These are phyloP conservation scores for Cladobotryum protrusum DNA, from an alignment of 2,329 filamentous ascomycete species.

Conservation along the genomic window DNA sequence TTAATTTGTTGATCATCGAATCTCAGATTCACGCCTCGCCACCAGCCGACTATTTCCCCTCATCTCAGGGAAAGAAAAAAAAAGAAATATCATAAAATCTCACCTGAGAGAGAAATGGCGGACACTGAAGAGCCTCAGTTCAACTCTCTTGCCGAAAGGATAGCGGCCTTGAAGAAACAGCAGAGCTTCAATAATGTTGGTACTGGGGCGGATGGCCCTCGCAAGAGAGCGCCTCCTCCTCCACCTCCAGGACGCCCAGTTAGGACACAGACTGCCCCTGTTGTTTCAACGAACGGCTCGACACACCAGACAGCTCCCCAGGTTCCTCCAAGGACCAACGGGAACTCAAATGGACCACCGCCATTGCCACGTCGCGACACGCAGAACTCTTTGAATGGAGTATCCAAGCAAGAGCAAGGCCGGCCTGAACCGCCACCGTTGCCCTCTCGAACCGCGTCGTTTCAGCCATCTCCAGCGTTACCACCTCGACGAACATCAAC, in stretches of 20 bases:
- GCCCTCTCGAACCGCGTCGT: slow-evolving; percentile 24
- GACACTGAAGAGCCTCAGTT: slow-evolving; percentile 58
- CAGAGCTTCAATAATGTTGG: slow-evolving; percentile 44
- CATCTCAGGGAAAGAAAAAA: not conserved
- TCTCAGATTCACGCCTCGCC: too few species aligned
- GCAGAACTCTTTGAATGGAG: slow-evolving; percentile 12
- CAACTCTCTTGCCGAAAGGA: slow-evolving; percentile 54
- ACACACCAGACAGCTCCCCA: slow-evolving; percentile 27
- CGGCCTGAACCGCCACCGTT: slow-evolving; percentile 28
- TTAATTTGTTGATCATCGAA: too few species aligned
- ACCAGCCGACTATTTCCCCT: not conserved
- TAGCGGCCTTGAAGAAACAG: slow-evolving; percentile 57
- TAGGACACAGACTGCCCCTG: slow-evolving; percentile 31
- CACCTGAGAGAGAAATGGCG: slow-evolving; percentile 38
- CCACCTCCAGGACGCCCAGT: slow-evolving; percentile 37
- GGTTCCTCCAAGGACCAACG: slow-evolving; percentile 32
- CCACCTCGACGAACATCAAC: slow-evolving; percentile 45
- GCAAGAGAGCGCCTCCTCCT: slow-evolving; percentile 33
- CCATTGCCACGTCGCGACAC: slow-evolving; percentile 30
- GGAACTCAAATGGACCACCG: slow-evolving; percentile 23
- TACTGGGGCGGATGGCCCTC: slow-evolving; percentile 33
- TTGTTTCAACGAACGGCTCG: slow-evolving; percentile 18
- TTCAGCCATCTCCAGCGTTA: slow-evolving; percentile 38
- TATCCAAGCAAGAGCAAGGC: slow-evolving; percentile 4
- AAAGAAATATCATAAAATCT: not conserved